Evolutionary conservation across 306 rosid genomes (phyloP), one percentile per base, ranked within the genome.

Genomic region (Bauhinia variegata): DNA sequence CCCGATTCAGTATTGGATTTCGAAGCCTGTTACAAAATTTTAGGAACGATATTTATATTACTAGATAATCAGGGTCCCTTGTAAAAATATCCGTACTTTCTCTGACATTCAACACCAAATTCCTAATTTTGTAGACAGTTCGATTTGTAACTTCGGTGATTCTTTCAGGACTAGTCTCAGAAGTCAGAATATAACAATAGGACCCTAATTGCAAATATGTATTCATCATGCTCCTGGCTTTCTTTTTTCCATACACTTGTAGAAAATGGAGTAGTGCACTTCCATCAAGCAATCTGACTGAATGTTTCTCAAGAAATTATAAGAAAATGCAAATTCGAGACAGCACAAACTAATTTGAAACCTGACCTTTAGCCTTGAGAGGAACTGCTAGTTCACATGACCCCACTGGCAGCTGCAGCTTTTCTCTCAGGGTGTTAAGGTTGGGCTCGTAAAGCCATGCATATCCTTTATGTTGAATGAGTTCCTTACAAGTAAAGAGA

Each of bases 371-470:
- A 44, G 86, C 80, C 67, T 81, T 78, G 46, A 86, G 81, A 57
- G 91, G 86, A 72, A 80, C 77, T 36, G 97, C 79, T 54, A 91
- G 88, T 63, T 88, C 93, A 74, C 97, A 91, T 18, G 96, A 84
- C 14, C 97, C 91, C 4, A 70, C 71, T 14, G 91, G 91, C 67
- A 86, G 91, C 67, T 72, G 79, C 51, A 83, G 70, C 73, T 80
- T 86, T n/a, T 78, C 82, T 60, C 86, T 83, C 79, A 83, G 54
- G 5, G 18, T 74, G 54, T 86, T 70, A 61, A 74, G 79, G 79
- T 79, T 41, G 3, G 96, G 96, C 69, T 76, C 79, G 67, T 81
- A 91, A 32, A 91, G 92, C 97, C 97, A 91, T n/a, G 55, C 78
- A 72, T 51, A 79, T 50, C 97, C 91, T 63, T 84, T 86, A 55